Base-by-base conservation (phyloP, 1,284 basidiomycete species). In the Filobasidium uniguttulatum region DNA sequence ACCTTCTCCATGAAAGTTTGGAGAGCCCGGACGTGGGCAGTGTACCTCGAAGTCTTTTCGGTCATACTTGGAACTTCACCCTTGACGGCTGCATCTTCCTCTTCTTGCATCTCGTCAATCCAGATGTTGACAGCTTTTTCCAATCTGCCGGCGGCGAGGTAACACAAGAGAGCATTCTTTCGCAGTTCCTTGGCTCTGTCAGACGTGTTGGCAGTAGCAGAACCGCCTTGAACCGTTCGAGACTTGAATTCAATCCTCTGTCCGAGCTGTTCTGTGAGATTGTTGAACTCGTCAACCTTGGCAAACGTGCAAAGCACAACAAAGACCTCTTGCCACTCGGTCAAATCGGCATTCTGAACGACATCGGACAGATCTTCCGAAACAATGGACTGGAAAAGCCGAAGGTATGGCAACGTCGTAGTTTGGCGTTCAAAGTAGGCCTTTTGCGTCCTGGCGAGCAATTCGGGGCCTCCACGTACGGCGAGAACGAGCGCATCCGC, bases 1-100 rank as follows among this genome's bases (percentile, higher is more conserved):
- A 97, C 89, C 72, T 98, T 98, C 70, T 98, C 93, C 62, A 97
- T 79, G 71, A 98, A 93, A 0, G 83, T 83, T 68, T 97, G 90
- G 29, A 98, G 72, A 1, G 91, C 89, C 44, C 82, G 77, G 0
- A 84, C 88, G 61, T 93, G 90, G 0, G 85, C 82, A 7, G 87
- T 81, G 66, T 91, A 96, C 9, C 74, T 73, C 1, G 84, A 83
- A 10, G 72, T 73, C 46, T 70, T 65, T 33, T 67, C 59, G n/a
- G 53, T 56, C 1, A 63, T 62, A 12, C 74, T 62, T n/a, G n/a
- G n/a, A 28, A 76, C 63, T 35, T 34, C 53, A 35, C 48, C 50
- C 6, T 56, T 46, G 1, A 61, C 44, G 6, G 58, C 49, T 1
- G 61, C 62, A 47, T 73, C 73, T 72, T 96, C 90, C 56, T 96